Conservation (phyloP, 768 basidiomycete species). For the Tylopilus plumbeoviolaceoides region DNA sequence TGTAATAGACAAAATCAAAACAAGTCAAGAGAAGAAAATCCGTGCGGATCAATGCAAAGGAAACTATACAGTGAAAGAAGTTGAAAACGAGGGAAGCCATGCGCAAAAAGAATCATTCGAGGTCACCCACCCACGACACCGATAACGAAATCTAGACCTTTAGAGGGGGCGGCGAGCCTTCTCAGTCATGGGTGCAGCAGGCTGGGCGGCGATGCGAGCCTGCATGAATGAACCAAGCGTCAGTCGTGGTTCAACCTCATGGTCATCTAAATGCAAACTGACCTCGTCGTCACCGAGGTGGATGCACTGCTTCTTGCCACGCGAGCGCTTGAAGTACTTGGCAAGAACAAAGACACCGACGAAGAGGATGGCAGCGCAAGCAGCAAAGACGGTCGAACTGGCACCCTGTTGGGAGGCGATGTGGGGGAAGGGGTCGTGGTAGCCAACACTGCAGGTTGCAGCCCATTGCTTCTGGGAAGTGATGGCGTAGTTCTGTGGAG, state of each 20-base stretch:
- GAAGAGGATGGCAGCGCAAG: constrained; percentile 35
- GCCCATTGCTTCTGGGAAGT: constrained; percentile 43
- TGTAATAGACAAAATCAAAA: constrained; percentile 11
- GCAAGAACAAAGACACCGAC: constrained; percentile 31
- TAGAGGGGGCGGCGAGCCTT: constrained; percentile 27
- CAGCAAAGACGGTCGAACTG: constrained; percentile 31
- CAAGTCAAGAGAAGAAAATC: constrained; percentile 13
- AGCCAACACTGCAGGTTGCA: constrained; percentile 34
- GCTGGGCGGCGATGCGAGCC: constrained; percentile 18
- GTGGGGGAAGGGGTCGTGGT: constrained; percentile 31
- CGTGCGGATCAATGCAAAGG: constrained; percentile 18
- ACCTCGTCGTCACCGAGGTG: constrained; percentile 38
- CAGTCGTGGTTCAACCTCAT: constrained; percentile 4
- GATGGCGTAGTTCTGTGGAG: constrained; percentile 41
- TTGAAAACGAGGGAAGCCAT: too few species aligned
- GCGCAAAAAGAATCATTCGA: not conserved
- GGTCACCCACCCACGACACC: not conserved
- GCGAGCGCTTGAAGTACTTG: constrained; percentile 35
- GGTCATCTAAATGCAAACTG: constrained; percentile 8
- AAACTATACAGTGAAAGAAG: not conserved
- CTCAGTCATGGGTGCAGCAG: constrained; percentile 25
- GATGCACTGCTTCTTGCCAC: constrained; percentile 31
- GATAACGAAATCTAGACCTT: not conserved
- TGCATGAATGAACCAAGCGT: not conserved
- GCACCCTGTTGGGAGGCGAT: constrained; percentile 30